Percentiles rank a stretch among this genome's conserved stretches.
Conservation (phyloP, 768 basidiomycete species). For the Tephrocybe sp. region DNA sequence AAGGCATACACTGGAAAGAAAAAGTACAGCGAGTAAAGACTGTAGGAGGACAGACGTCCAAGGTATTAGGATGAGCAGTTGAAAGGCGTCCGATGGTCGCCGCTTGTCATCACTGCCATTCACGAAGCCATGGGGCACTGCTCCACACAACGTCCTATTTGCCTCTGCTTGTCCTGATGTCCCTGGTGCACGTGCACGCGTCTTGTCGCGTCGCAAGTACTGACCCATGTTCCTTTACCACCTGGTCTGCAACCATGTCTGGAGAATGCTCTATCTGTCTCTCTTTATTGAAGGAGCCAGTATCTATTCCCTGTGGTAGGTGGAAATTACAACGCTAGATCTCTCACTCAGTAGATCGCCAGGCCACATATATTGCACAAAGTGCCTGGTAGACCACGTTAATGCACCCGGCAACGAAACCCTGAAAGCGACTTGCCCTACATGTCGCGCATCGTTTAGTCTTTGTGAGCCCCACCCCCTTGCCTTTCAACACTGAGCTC, state of each 20-base stretch:
- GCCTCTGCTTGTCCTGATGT: constrained; percentile 2
- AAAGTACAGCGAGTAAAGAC: constrained; percentile 13
- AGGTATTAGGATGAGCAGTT: constrained; percentile 3
- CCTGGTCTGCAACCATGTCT: constrained; percentile 22
- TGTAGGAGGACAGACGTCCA: constrained; percentile 7
- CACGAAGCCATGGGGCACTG: neutral
- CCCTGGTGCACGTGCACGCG: constrained; percentile 1
- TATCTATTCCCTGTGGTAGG: constrained; percentile 64
- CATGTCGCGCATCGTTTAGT: constrained; percentile 55
- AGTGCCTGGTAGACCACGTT: constrained; percentile 50
- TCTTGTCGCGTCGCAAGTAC: constrained; percentile 7
- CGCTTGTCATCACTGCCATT: neutral
- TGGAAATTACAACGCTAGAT: neutral
- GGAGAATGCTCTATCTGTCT: constrained; percentile 59
- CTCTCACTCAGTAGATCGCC: neutral
- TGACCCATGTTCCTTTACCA: neutral
- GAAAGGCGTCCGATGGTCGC: constrained; percentile 4
- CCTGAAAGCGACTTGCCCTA: constrained; percentile 52
- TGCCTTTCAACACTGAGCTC: neutral
- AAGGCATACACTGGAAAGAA: constrained; percentile 32
- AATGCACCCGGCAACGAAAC: constrained; percentile 31
- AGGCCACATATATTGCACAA: constrained; percentile 68
- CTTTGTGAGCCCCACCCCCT: constrained; percentile 40
- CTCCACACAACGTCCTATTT: constrained; percentile 4
- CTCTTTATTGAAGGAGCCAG: constrained; percentile 48